Base-by-base conservation (phyloP, 768 basidiomycete genomes). In the Phlegmacium glaucopus region DNA sequence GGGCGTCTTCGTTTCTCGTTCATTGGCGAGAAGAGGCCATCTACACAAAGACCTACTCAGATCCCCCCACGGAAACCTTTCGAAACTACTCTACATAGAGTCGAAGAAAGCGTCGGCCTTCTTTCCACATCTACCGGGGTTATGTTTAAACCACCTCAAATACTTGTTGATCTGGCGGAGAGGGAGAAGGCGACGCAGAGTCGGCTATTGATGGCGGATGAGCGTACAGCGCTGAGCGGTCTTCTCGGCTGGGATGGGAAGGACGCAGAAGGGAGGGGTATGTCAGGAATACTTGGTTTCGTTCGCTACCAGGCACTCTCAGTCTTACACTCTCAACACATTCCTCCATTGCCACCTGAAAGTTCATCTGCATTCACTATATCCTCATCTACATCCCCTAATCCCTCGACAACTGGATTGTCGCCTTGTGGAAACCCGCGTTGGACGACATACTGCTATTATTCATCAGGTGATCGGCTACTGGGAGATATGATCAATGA, bases 241-340 rank as follows among this genome's bases (percentile, higher is more conserved):
- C 53, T 86, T 4, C 66, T 83, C 0, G 85, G 85, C 1, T 88
- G 85, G 84, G 76, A 79, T 34, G 70, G 72, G 32, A 62, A 62
- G 52, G 71, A 74, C 32, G 58, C 68, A 9, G 49, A 61, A 38
- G 75, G 69, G 6, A 65, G 59, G 12, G 74, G 72, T 5, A 76
- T 85, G 77, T 59, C 62, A 6, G 81, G 79, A 8, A 63, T 70
- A 4, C 36, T 52, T 2, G 81, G 80, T 10, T 86, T 87, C 48
- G 64, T 79, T 15, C 62, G 77, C 17, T 80, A 83, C 37, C 85
- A 87, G 55, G 71, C 67, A 35, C 61, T 86, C 15, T 76, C 75
- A 1, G 66, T 81, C 7, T 61, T 85, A 6, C 71, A 76, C 41
- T 73, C 76, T 11, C 64, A 69, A 39, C 72, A 78, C 46, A 61